These are phyloP conservation scores for Dendrobium officinale DNA, from an alignment of 106 monocot genomes.

Conservation along the genomic window DNA sequence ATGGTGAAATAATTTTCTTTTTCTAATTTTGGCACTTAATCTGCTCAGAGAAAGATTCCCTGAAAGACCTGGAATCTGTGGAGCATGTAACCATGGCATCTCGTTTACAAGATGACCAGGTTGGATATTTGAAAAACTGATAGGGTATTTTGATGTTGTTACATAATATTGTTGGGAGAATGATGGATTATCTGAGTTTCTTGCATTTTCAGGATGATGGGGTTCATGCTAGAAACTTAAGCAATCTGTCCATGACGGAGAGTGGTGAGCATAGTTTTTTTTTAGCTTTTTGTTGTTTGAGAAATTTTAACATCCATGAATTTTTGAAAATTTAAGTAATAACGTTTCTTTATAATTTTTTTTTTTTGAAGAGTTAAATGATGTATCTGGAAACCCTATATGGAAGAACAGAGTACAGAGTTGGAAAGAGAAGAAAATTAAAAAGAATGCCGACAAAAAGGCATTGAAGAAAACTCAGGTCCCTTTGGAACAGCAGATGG, in stretches of 20 bases:
- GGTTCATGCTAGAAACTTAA: constrained; percentile 61
- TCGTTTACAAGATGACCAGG: constrained; percentile 34
- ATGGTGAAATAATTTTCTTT: not conserved
- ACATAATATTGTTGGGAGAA: not conserved
- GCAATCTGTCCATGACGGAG: constrained; percentile 61
- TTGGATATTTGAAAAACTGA: not conserved
- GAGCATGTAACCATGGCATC: constrained; percentile 20
- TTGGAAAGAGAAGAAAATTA: constrained; percentile 89
- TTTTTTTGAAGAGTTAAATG: constrained; percentile 48
- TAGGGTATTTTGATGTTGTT: not conserved
- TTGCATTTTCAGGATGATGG: constrained; percentile 41
- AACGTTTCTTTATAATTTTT: not conserved
- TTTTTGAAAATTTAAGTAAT: not conserved
- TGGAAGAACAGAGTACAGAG: constrained; percentile 95
- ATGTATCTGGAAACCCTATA: constrained; percentile 69
- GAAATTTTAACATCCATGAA: not conserved
- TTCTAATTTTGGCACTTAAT: not conserved
- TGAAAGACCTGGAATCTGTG: constrained; percentile 14
- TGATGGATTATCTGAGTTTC: not conserved
- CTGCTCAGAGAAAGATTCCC: constrained; percentile 15
- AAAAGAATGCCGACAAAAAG: constrained; percentile 52
- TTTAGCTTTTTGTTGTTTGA: not conserved
- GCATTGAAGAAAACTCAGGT: constrained; percentile 30
- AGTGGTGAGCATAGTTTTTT: constrained; percentile 42
- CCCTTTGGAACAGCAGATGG: constrained; percentile 74